Conservation (phyloP, 768 basidiomycete genomes). For the Tephrocybe rancida region DNA sequence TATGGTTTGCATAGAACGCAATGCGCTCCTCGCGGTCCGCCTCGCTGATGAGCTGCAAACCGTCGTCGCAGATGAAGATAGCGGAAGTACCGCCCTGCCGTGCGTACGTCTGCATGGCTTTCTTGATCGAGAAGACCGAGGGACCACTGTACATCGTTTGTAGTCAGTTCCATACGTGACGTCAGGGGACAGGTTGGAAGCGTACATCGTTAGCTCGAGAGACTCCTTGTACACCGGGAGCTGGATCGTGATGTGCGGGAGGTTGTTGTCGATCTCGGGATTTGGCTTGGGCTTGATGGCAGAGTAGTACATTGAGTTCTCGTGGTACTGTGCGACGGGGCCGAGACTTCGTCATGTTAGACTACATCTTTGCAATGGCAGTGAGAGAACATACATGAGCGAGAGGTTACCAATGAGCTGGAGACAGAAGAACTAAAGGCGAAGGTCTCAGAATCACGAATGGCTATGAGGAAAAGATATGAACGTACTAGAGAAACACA, state of each 20-base stretch:
- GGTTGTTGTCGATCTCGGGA: constrained; percentile 64
- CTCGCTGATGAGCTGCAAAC: constrained; percentile 68
- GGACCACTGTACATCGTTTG: constrained; percentile 48
- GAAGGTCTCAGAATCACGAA: neutral
- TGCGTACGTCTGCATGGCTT: constrained; percentile 86
- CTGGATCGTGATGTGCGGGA: constrained; percentile 81
- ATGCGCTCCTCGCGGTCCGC: constrained; percentile 65
- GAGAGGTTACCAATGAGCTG: constrained; percentile 70
- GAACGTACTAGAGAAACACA: constrained; percentile 72
- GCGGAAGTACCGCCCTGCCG: constrained; percentile 78
- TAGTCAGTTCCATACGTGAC: neutral
- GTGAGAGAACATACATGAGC: constrained; percentile 41
- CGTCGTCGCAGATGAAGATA: constrained; percentile 86
- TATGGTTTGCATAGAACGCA: constrained; percentile 79
- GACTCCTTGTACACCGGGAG: constrained; percentile 90
- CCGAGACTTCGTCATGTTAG: constrained; percentile 45
- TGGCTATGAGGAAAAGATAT: neutral
- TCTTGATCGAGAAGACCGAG: constrained; percentile 78
- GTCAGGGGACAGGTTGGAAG: constrained; percentile 7
- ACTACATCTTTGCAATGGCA: constrained; percentile 15
- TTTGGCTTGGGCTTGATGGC: constrained; percentile 68
- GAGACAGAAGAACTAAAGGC: constrained; percentile 69
- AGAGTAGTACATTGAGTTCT: constrained; percentile 84
- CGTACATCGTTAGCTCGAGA: constrained; percentile 72
- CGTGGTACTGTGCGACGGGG: constrained; percentile 83